phyloP scores from a whole-genome alignment of 345 rosid species.

The Murraya koenigii region DNA sequence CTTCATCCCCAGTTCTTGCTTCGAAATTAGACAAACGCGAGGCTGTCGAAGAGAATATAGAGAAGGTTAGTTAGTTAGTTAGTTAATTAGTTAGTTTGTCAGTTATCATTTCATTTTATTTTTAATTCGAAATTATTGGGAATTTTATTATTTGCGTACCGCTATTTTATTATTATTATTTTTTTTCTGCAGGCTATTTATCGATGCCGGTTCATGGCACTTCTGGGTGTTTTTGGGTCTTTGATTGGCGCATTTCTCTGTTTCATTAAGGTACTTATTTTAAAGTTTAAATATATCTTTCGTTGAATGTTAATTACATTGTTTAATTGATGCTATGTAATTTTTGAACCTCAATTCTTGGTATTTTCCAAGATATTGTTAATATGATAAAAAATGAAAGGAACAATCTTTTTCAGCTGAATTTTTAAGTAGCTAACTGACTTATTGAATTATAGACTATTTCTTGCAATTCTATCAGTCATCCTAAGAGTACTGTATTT shows the following conservation, averaged over 20 bases:
- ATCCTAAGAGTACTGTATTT: background rate
- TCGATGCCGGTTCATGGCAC: conserved; percentile 66
- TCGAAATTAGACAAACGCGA: conserved; percentile 26
- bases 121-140: background rate
- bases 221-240: conserved; percentile 76
- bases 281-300: background rate
- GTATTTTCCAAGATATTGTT: background rate
- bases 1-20: conserved; percentile 29
- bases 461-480: background rate
- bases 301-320: background rate
- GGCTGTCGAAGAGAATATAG: conserved; percentile 50
- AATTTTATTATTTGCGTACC: background rate
- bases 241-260: conserved; percentile 70
- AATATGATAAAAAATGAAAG: background rate
- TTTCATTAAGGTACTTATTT: conserved; percentile 60
- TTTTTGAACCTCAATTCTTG: background rate
- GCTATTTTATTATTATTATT: background rate
- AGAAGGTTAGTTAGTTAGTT: conserved; percentile 45
- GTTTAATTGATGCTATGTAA: background rate
- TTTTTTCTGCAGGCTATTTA: conserved; percentile 48
- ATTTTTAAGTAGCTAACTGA: background rate
- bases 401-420: background rate
- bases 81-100: too few relatives aligned
- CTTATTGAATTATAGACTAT: background rate
- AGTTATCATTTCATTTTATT: background rate